Base-by-base conservation (phyloP, 2,329 filamentous ascomycete genomes). In the Colletotrichum aenigma region DNA sequence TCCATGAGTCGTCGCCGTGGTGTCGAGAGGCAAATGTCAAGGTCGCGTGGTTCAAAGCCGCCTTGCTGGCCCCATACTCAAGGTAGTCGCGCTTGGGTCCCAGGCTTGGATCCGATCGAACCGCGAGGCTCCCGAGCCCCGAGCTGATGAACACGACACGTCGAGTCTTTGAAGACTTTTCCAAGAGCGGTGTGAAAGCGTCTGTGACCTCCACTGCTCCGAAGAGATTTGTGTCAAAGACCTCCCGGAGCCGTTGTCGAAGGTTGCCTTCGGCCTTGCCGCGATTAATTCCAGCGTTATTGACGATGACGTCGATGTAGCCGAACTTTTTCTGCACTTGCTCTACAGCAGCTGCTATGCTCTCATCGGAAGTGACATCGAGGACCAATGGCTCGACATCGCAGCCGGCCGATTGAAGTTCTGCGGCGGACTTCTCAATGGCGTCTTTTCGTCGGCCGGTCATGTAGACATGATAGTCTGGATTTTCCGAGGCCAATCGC, bases 161-260 rank as follows among this genome's bases (percentile, higher is more conserved):
- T 7, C 62, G 66, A 0, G 66, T 66, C 30, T 70, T 70, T 30
- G 58, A n/a, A 0, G 74, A 75, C 3, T 77, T 66, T 1, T 84
- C 79, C 77, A 87, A 78, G 0, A 84, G 79, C 3, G 84, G 82
- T 6, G 86, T 75, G 3, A 83, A 83, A 6, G 85, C 84, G 8
- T 83, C 85, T 7, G 90, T 91, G 1, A 91, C 87, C 60, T 89
- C 85, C 6, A 92, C 80, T 1, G 91, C 81, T 4, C 91, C 91
- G 71, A 90, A 91, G 79, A 92, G 89, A 78, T 93, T 93, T 75
- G 90, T 87, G 66, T 93, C 89, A 81, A 93, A 87, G 78, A 92
- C 88, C 4, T 81, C 85, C 3, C 87, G 84, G 56, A 90, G 87
- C 34, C 90, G 85, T 3, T 85, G 79, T 2, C 91, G 85, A 1